Base-by-base conservation (phyloP, 139 green algal species). In the Zygnema cylindricum region DNA sequence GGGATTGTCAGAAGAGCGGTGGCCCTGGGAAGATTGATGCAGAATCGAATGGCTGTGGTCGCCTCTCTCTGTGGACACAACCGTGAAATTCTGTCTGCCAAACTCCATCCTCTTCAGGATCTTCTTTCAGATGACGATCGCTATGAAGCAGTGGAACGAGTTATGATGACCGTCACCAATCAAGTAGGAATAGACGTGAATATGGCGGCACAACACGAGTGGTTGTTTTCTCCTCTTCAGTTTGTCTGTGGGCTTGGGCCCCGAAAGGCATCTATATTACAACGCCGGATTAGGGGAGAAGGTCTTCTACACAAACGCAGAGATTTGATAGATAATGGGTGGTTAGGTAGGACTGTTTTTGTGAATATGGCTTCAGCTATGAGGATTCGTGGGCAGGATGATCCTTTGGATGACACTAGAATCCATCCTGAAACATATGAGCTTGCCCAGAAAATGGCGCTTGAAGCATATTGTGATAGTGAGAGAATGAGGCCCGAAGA, bases 131-230 rank as follows among this genome's bases (percentile, higher is more conserved):
- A 89, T 22, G 95, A 96, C 32, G 93, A 94, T 69, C 86, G 91
- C 3, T 86, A 94, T 69, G 42, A 32, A 0, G 85, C 77, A 2
- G 84, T 95, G n/a, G 93, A 96, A 63, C 81, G 87, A 2, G 77
- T 91, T 23, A 83, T 97, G 57, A 69, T 92, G 40, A 95, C 94
- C 0, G 90, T 91, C 35, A 85, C 91, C 33, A 93, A 88, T 36
- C 94, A 96, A 90, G 92, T 94, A 1, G 96, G 96, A 16, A 87
- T 96, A 69, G 95, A 98, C 91, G 69, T 98, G 69, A 99, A 98
- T 87, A 76, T 93, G 0, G 94, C 94, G 30, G 94, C 90, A 7
- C 88, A 92, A 69, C 92, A 94, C 43, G 16, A 92, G 2, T 98
- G 96, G 96, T 91, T 93, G 35, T 82, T 92, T 22, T 57, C 93